Conservation (phyloP, 2,329 filamentous ascomycete genomes). For the Fusarium nematophilum region DNA sequence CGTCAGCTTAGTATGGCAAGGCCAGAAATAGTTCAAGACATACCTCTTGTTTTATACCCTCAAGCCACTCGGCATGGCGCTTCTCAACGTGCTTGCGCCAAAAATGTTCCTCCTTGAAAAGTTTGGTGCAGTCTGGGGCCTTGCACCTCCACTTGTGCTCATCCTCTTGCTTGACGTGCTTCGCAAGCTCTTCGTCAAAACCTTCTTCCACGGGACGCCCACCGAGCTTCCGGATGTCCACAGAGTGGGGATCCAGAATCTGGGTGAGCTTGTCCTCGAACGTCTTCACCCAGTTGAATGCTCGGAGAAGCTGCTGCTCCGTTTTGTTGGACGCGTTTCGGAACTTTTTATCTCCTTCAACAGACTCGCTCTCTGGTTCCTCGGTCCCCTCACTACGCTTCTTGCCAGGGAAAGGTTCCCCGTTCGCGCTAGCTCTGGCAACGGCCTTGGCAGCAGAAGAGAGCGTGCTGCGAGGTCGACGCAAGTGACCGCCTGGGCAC, state of each 20-base stretch:
- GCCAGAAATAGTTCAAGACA: constrained; percentile 48
- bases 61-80: constrained; percentile 89
- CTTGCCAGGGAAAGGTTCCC: constrained; percentile 85
- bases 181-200: constrained; percentile 84
- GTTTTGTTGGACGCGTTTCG: constrained; percentile 77
- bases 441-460: constrained; percentile 86
- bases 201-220: constrained; percentile 89
- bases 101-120: constrained; percentile 97
- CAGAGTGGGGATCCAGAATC: constrained; percentile 88
- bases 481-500: constrained; percentile 96
- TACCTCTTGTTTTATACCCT: constrained; percentile 85
- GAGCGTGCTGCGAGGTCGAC: constrained; percentile 87
- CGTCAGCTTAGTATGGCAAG: constrained; percentile 18
- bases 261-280: constrained; percentile 97
- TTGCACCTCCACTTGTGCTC: constrained; percentile 97
- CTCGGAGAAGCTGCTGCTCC: constrained; percentile 91
- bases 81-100: constrained; percentile 99
- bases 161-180: constrained; percentile 96
- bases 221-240: constrained; percentile 89
- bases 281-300: constrained; percentile 98
- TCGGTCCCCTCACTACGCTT: constrained; percentile 75
- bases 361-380: constrained; percentile 64
- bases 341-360: constrained; percentile 76
- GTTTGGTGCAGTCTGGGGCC: constrained; percentile 92
- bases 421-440: constrained; percentile 83